phyloP scores from a whole-genome alignment of 768 basidiomycete genomes.

The Mycena galopus region DNA sequence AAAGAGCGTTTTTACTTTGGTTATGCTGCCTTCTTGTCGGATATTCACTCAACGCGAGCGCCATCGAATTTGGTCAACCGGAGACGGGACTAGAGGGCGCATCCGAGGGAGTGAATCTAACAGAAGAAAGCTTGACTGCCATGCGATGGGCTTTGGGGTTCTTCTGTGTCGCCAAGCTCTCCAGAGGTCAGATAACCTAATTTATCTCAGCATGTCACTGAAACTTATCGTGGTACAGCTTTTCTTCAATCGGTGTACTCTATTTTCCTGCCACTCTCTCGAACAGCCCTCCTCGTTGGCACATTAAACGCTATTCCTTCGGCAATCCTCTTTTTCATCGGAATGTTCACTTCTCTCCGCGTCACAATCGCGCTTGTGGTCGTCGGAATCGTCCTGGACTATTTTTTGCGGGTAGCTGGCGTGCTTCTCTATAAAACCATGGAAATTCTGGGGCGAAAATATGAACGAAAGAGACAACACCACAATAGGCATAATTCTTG shows the following conservation, averaged over 20 bases:
- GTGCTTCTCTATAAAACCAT: slow-evolving; percentile 35
- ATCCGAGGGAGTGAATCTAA: background rate
- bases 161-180: slow-evolving; percentile 37
- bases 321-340: slow-evolving; percentile 33
- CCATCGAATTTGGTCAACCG: slow-evolving; percentile 37
- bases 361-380: slow-evolving; percentile 32
- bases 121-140: slow-evolving; percentile 23
- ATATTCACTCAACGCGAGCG: slow-evolving; percentile 49
- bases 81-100: too few relatives aligned
- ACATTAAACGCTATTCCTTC: slow-evolving; percentile 14
- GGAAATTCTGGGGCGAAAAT: slow-evolving; percentile 27
- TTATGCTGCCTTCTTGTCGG: slow-evolving; percentile 47
- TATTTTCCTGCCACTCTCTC: slow-evolving; percentile 32
- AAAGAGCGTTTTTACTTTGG: slow-evolving; percentile 45
- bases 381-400: slow-evolving; percentile 27
- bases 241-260: slow-evolving; percentile 30
- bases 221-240: background rate
- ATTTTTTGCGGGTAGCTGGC: slow-evolving; percentile 27
- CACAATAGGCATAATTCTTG: background rate
- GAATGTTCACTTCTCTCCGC: slow-evolving; percentile 35
- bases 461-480: slow-evolving; percentile 14
- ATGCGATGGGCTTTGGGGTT: slow-evolving; percentile 39
- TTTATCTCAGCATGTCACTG: background rate
- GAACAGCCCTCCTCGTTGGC: slow-evolving; percentile 23
- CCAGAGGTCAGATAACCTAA: slow-evolving; percentile 18